Base-by-base conservation (phyloP, 176 grass and related monocot genomes). In the Alopecurus myosuroides region DNA sequence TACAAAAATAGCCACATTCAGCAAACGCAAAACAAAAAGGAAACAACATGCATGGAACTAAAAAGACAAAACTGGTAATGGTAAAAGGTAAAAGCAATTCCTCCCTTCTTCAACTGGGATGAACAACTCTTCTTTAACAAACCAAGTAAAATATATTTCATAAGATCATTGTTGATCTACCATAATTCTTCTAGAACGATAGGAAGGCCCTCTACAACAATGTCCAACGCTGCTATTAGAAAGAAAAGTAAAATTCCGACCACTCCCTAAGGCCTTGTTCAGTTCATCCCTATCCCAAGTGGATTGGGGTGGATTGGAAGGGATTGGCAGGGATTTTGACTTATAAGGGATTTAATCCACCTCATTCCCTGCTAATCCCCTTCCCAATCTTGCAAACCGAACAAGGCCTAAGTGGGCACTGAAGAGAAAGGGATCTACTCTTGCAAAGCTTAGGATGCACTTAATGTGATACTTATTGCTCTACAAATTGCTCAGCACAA, bases 1-100 rank as follows among this genome's bases (percentile, higher is more conserved):
- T 97, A 77, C 15, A 81, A 85, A 84, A 22, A 73, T 11, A 56
- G 33, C 9, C 13, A 73, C 66, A 41, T 41, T 62, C 65, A 39
- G n/a, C n/a, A n/a, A n/a, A n/a, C n/a, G n/a, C n/a, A n/a, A 50
- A 50, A 83, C 23, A 35, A 3, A 3, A 35, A 2, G 4, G 4
- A 4, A 3, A 3, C 4, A 3, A 35, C 34, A 40, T 23, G 23
- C 22, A 72, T 33, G 31, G 50, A 71, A 78, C 19, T 80, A 80
- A 73, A 28, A 83, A 62, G 58, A 30, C 31, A 62, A 30, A 62
- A 60, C 55, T 60, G 4, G 56, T 28, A 60, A 60, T 60, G 56
- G 25, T 60, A 14, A 28, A 60, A 25, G 14, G 9, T 26, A 26
- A 22, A 28, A 58, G 56, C 11, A 58, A 26, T 26, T 11, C 10